Conservation (phyloP, 139 green algal species). For the Volvox reticuliferus region DNA sequence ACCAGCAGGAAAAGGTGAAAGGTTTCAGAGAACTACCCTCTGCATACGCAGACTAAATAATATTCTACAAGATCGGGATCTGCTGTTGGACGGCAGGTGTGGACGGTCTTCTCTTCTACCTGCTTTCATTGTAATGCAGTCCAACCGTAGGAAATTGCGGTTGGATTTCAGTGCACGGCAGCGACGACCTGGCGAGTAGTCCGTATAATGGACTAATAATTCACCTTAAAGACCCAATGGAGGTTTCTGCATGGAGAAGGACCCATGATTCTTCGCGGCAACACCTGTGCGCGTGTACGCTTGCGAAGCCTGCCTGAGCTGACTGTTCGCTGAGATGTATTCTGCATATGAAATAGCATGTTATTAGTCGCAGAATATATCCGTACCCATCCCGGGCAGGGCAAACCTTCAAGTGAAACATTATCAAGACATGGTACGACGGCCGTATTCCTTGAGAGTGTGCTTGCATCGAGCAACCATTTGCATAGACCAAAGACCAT, state of each 20-base stretch:
- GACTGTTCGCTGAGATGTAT: too few species aligned
- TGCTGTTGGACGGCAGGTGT: too few species aligned
- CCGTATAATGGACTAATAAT: not conserved
- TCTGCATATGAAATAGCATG: not conserved
- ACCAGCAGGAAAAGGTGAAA: too few species aligned
- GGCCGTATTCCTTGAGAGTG: too few species aligned
- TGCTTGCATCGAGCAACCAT: not conserved
- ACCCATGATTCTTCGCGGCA: not conserved
- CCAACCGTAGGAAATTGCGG: not conserved
- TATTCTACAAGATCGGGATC: too few species aligned
- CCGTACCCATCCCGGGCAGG: not conserved
- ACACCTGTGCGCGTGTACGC: not conserved
- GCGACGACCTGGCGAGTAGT: not conserved
- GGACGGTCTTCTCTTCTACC: too few species aligned
- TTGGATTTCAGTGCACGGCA: not conserved
- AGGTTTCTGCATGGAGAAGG: constrained; percentile 34
- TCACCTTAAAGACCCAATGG: constrained; percentile 61
- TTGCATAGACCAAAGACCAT: not conserved
- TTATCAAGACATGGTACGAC: too few species aligned
- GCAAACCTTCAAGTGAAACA: not conserved
- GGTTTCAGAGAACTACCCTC: too few species aligned
- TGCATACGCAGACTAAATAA: too few species aligned
- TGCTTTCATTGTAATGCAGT: too few species aligned
- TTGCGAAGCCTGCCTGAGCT: too few species aligned
- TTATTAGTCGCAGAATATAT: not conserved